Conservation (phyloP, 805 yeast species). For the Ogataea corticis region DNA sequence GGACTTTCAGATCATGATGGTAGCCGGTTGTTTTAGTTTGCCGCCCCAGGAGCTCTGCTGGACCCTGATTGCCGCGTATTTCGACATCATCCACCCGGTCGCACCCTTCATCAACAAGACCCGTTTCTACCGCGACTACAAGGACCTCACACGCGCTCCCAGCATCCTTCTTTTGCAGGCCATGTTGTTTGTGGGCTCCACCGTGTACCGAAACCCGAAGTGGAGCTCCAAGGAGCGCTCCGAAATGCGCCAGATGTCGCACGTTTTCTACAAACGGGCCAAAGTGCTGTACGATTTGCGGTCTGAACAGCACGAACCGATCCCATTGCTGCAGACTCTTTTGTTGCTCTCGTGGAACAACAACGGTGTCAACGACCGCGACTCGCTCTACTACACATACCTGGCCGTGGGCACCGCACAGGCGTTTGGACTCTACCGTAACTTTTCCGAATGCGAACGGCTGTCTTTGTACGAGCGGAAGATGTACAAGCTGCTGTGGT, state of each 20-base stretch:
- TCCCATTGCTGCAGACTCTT: conserved; percentile 57
- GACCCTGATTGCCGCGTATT: conserved; percentile 59
- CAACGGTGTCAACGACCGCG: conserved; percentile 65
- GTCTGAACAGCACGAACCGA: conserved; percentile 64
- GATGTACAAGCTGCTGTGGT: conserved; percentile 20
- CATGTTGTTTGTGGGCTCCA: conserved; percentile 63
- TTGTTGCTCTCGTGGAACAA: conserved; percentile 69
- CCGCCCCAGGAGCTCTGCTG: conserved; percentile 61
- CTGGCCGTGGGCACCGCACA: conserved; percentile 70
- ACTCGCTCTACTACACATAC: conserved; percentile 69
- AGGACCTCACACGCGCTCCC: conserved; percentile 59
- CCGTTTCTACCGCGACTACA: conserved; percentile 57
- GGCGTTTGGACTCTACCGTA: conserved; percentile 72
- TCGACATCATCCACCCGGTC: conserved; percentile 62
- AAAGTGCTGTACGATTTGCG: conserved; percentile 67
- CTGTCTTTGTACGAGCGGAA: conserved; percentile 21
- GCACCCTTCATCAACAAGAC: conserved; percentile 67
- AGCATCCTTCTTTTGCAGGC: conserved; percentile 61
- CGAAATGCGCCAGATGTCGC: conserved; percentile 42
- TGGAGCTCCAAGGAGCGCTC: conserved; percentile 49
- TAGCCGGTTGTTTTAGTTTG: conserved; percentile 68
- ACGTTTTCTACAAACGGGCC: conserved; percentile 37
- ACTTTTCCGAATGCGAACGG: conserved; percentile 5
- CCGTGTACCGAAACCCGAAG: conserved; percentile 54
- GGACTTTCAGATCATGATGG: conserved; percentile 63